These are phyloP conservation scores for Mollisiaceae sp. DNA, from an alignment of 2,329 filamentous ascomycete genomes.

Conservation along the genomic window DNA sequence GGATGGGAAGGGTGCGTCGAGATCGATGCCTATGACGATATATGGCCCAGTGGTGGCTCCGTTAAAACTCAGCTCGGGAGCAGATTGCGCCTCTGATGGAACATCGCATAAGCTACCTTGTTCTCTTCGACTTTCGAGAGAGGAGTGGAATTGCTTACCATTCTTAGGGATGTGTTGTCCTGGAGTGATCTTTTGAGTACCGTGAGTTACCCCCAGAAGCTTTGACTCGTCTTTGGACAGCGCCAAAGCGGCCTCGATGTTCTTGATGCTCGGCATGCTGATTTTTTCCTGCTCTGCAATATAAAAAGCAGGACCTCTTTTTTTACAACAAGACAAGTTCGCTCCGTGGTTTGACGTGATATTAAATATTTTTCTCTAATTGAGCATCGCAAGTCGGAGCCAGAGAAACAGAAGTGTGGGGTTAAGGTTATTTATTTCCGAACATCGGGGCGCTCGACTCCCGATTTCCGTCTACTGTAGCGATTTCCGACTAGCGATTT, in stretches of 20 bases:
- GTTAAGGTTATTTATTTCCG: neutral
- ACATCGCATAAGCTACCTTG: neutral
- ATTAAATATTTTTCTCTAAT: neutral
- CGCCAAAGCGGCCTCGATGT: slow-evolving; percentile 6
- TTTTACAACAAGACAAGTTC: neutral
- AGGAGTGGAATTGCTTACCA: slow-evolving; percentile 31
- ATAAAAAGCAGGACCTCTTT: neutral
- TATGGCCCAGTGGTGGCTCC: slow-evolving; percentile 39
- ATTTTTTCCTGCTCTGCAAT: neutral
- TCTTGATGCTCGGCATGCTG: neutral
- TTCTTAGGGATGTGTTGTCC: slow-evolving; percentile 42
- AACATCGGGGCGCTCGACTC: neutral
- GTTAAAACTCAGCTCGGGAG: neutral
- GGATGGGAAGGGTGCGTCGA: slow-evolving; percentile 53
- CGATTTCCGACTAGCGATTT: too few relatives aligned
- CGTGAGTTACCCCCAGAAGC: slow-evolving; percentile 40
- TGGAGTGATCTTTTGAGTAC: slow-evolving; percentile 38
- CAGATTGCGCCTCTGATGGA: slow-evolving; percentile 1
- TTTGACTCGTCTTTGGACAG: slow-evolving; percentile 41
- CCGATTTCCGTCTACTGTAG: too few relatives aligned
- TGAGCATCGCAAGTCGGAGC: neutral
- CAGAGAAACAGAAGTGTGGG: neutral
- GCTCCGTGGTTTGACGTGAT: neutral
- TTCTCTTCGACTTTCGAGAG: slow-evolving; percentile 8
- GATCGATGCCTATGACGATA: slow-evolving; percentile 49